A percentile compares a stretch with the other conserved stretches of the same genome.
These are phyloP conservation scores for Pythium aquatile DNA, from an alignment of 352 stramenopile genomes.

Conservation along the genomic window DNA sequence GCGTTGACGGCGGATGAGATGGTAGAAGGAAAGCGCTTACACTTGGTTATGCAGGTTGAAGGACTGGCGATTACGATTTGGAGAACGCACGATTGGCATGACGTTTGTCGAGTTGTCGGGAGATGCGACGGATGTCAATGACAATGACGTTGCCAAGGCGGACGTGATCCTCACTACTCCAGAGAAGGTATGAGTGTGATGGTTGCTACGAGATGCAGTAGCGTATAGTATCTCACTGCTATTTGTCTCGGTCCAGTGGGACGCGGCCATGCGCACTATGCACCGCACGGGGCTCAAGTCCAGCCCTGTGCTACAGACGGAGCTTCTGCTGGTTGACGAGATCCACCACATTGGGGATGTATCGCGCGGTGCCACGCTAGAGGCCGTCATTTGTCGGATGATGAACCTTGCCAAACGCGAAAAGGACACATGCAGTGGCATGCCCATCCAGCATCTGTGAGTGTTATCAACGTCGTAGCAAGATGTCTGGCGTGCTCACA, in stretches of 20 bases:
- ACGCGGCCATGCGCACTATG: slow-evolving; percentile 32
- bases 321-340: slow-evolving; percentile 41
- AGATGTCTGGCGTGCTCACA: neutral
- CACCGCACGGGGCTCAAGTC: neutral
- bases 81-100: slow-evolving; percentile 27
- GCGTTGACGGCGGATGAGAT: neutral
- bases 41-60: slow-evolving; percentile 18
- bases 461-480: neutral
- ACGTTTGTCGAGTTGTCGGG: slow-evolving; percentile 41
- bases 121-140: slow-evolving; percentile 14
- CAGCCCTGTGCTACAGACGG: slow-evolving; percentile 2
- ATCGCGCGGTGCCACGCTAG: slow-evolving; percentile 28
- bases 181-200: slow-evolving; percentile 36
- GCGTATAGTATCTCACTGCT: neutral
- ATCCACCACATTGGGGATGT: slow-evolving; percentile 44
- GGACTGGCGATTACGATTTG: slow-evolving; percentile 44
- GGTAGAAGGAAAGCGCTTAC: neutral
- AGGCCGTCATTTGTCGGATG: slow-evolving; percentile 40
- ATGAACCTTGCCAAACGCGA: slow-evolving; percentile 30
- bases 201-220: neutral
- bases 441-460: slow-evolving; percentile 31
- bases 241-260: slow-evolving; percentile 31
- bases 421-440: slow-evolving; percentile 3
- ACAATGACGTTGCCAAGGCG: slow-evolving; percentile 18
- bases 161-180: slow-evolving; percentile 44